These are phyloP conservation scores for Cryphonectria parasitica DNA, from an alignment of 2,329 filamentous ascomycete genomes.

Conservation along the genomic window DNA sequence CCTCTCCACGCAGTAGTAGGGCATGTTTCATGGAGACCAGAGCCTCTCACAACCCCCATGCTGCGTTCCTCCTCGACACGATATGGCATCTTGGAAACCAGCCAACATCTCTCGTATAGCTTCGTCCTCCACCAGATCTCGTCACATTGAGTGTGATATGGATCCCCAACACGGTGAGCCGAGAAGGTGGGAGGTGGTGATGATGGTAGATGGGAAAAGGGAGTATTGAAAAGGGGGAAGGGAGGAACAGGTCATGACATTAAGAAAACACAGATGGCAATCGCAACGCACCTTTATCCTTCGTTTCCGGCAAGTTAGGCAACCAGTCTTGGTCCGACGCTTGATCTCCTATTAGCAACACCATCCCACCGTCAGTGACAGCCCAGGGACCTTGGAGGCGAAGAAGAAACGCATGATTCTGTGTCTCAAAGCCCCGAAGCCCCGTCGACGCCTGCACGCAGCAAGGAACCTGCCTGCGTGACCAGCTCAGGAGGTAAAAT, in stretches of 20 bases:
- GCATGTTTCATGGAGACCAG: not conserved
- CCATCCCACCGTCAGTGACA: slow-evolving; percentile 35
- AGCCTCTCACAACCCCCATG: not conserved
- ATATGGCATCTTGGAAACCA: not conserved
- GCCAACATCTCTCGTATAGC: not conserved
- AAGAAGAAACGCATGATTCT: slow-evolving; percentile 22
- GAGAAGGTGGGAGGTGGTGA: not conserved
- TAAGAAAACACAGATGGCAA: slow-evolving; percentile 32
- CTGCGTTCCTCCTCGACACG: not conserved
- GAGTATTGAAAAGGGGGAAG: not conserved
- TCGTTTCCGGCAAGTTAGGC: slow-evolving; percentile 63
- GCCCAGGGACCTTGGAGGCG: slow-evolving; percentile 20
- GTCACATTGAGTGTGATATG: not conserved
- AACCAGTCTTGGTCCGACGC: slow-evolving; percentile 66
- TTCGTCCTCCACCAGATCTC: not conserved
- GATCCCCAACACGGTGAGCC: not conserved
- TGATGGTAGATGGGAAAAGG: not conserved
- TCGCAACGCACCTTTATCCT: slow-evolving; percentile 62
- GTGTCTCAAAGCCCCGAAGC: slow-evolving; percentile 5
- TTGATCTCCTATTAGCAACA: slow-evolving; percentile 59
- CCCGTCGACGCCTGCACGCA: not conserved
- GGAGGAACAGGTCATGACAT: not conserved
- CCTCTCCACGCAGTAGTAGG: not conserved
- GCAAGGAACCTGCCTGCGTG: not conserved
- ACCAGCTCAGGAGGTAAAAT: not conserved